Evolutionary conservation across 768 basidiomycete species (phyloP).

Genomic region (Lactifluus piperatus): DNA sequence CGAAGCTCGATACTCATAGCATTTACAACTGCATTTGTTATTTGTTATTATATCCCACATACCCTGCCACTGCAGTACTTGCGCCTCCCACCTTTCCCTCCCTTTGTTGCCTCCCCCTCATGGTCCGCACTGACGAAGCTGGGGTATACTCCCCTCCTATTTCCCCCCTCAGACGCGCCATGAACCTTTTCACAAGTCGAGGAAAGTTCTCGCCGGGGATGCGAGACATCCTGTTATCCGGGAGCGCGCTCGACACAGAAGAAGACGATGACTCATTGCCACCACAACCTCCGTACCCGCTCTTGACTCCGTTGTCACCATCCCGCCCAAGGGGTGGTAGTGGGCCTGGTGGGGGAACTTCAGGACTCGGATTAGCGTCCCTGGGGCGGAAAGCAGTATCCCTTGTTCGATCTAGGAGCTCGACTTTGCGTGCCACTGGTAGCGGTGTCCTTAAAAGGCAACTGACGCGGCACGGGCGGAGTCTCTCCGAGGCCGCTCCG

Average conservation of each 20-base stretch:
- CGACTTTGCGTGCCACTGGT: background rate
- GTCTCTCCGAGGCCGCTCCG: constrained; percentile 4
- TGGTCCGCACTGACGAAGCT: background rate
- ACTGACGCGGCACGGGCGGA: background rate
- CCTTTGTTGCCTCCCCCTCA: background rate
- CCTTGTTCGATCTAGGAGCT: constrained; percentile 7
- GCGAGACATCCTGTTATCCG: background rate
- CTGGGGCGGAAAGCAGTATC: constrained; percentile 5
- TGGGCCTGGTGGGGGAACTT: background rate
- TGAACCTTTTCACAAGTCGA: constrained; percentile 18
- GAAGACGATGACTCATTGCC: constrained; percentile 9
- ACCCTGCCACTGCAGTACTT: background rate
- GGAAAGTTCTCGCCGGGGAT: constrained; percentile 15
- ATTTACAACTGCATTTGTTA: background rate
- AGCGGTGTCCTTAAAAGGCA: constrained; percentile 13
- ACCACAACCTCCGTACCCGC: background rate
- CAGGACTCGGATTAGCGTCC: constrained; percentile 1
- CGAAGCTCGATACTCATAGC: background rate
- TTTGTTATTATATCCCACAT: background rate
- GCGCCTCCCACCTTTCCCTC: background rate
- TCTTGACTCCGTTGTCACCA: background rate
- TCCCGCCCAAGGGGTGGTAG: background rate
- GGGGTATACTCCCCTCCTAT: background rate
- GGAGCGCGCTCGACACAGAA: constrained; percentile 3
- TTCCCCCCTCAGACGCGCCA: constrained; percentile 18